Evolutionary conservation across 2,329 filamentous ascomycete genomes (phyloP), one percentile per base, ranked within the genome.

Genomic region (Clonostachys chloroleuca): DNA sequence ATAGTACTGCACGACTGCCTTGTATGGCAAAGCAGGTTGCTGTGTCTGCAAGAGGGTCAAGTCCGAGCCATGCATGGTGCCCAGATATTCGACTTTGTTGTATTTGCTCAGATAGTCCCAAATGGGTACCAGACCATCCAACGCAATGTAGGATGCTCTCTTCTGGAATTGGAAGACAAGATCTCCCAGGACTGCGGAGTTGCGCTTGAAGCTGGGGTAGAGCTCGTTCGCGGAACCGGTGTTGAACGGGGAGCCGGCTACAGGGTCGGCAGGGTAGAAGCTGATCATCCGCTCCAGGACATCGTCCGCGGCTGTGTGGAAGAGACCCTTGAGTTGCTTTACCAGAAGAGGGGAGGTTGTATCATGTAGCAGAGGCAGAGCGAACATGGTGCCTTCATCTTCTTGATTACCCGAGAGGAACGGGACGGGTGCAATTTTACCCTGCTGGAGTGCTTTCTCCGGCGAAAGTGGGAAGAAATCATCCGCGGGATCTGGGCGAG

Each of bases 371-470:
- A 81, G 79, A 54, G 77, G 74, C n/a, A 86, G 67, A 6, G 78
- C 70, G 59, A 86, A 86, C 5, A 86, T 59, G 0, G 83, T 84
- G 7, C 81, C 81, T 59, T 87, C 83, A 56, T 87, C 83, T 67
- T 86, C 80, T 61, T 82, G 77, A 55, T 83, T 72, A 40, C 83
- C 82, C 30, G 81, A 67, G 47, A 87, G 84, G 57, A 85, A 75
- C 4, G 83, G 83, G 0, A 86, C 77, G 1, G 54, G 69, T 24
- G 79, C 73, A 51, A 80, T 84, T 50, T 70, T 70, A 16, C 78
- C 77, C 0, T 61, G 52, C 13, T 52, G 45, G 8, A 72, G 59
- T 10, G 81, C 62, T 1, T 68, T 45, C 10, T 86, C 81, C 0
- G 80, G 77, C 0, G 75, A 79, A 2, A 67, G 61, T 0, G 78